Conservation (phyloP, 2,329 filamentous ascomycete species). For the Diaporthe helianthi region DNA sequence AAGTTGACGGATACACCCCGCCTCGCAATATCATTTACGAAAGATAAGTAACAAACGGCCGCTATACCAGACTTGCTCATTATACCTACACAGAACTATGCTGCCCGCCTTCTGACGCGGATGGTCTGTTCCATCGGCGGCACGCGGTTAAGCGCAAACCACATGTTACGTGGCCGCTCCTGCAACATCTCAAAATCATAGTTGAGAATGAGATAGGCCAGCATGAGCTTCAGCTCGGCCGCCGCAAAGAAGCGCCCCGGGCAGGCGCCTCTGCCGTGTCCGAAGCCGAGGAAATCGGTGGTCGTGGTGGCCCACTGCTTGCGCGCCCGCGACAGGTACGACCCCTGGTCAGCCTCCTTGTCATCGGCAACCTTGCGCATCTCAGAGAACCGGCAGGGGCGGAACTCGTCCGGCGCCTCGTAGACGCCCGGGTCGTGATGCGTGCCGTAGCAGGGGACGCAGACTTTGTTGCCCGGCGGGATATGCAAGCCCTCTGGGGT, state of each 20-base stretch:
- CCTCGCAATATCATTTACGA: background rate
- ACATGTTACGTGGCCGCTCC: slow-evolving; percentile 25
- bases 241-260: slow-evolving; percentile 49
- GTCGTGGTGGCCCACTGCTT: slow-evolving; percentile 34
- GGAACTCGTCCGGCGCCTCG: slow-evolving; percentile 43
- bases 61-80: background rate
- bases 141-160: slow-evolving; percentile 32
- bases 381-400: slow-evolving; percentile 47
- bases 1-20: background rate
- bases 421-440: slow-evolving; percentile 45
- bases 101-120: slow-evolving; percentile 20
- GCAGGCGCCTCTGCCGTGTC: slow-evolving; percentile 48
- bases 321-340: slow-evolving; percentile 24
- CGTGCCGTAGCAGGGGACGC: slow-evolving; percentile 44
- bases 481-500: slow-evolving; percentile 45
- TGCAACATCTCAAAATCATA: slow-evolving; percentile 39
- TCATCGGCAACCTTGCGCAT: background rate
- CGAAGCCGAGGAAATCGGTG: slow-evolving; percentile 43
- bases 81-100: background rate
- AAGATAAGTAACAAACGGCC: background rate
- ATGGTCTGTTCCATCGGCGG: slow-evolving; percentile 31
- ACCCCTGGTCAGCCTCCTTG: slow-evolving; percentile 10
- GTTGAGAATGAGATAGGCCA: slow-evolving; percentile 38
- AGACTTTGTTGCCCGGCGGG: slow-evolving; percentile 46
- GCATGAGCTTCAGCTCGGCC: slow-evolving; percentile 45